phyloP scores from a whole-genome alignment of 176 grass and related monocot genomes.

The Eleusine coracana region DNA sequence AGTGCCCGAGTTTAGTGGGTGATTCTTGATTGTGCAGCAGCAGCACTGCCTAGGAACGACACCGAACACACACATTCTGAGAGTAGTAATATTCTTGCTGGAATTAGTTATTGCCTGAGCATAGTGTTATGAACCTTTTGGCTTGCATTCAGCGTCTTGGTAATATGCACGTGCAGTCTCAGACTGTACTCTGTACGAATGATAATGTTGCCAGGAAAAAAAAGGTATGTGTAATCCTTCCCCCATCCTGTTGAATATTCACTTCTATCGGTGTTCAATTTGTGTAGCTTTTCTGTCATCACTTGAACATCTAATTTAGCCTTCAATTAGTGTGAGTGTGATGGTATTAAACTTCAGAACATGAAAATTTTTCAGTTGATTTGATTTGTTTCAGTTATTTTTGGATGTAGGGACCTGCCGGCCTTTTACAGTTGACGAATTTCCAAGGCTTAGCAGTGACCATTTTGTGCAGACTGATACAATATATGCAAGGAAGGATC shows the following conservation, averaged over 20 bases:
- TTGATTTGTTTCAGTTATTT: conserved; percentile 14
- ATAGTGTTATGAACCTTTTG: no score
- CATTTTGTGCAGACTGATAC: conserved; percentile 3
- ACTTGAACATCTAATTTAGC: not conserved
- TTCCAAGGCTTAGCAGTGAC: conserved; percentile 36
- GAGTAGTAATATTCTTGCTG: not conserved
- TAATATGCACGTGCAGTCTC: no score
- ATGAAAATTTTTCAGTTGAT: not conserved
- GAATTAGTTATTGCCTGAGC: no score
- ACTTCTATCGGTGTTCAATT: not conserved
- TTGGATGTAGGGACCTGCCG: conserved; percentile 16
- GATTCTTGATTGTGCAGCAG: no score
- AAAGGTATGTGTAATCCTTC: not conserved
- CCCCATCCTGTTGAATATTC: not conserved
- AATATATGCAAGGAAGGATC: not conserved
- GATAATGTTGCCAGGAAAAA: not conserved
- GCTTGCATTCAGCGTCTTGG: no score
- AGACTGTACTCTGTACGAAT: not conserved
- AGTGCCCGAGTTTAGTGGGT: no score
- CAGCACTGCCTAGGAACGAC: not conserved
- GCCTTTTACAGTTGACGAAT: conserved; percentile 25
- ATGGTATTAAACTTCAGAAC: not conserved
- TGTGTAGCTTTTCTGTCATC: not conserved
- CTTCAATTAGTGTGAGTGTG: not conserved
- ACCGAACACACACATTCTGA: not conserved